Percentiles rank a stretch among this genome's conserved stretches.
Evolutionary conservation across 805 yeast genomes (phyloP).

Genomic region (Lachancea dasiensis): DNA sequence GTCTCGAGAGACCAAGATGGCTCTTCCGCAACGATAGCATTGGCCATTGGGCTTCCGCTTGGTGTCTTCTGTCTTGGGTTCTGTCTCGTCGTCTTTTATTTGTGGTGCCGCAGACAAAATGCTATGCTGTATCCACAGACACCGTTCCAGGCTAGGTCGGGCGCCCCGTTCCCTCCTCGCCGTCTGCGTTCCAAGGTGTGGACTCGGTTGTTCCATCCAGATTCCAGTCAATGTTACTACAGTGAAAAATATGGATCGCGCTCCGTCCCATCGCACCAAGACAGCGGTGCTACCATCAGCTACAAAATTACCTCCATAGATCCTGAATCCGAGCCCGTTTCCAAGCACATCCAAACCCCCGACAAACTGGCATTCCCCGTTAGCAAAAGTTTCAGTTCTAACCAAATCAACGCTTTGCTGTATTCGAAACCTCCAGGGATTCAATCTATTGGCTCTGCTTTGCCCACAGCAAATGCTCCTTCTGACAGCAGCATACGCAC

Average conservation of each 20-base stretch:
- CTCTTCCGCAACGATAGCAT: slow-evolving; percentile 18
- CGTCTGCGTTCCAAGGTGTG: slow-evolving; percentile 1
- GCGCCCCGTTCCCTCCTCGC: not conserved
- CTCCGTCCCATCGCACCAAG: not conserved
- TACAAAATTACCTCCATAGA: slow-evolving; percentile 4
- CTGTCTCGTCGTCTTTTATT: slow-evolving; percentile 15
- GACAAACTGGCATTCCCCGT: slow-evolving; percentile 7
- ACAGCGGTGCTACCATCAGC: slow-evolving; percentile 4
- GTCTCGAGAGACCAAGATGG: slow-evolving; percentile 9
- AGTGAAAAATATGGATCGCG: not conserved
- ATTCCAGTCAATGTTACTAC: not conserved
- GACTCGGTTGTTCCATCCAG: slow-evolving; percentile 2
- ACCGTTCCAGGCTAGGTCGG: not conserved
- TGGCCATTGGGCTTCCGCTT: slow-evolving; percentile 31
- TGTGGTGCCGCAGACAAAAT: slow-evolving; percentile 12
- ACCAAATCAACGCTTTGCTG: slow-evolving; percentile 20
- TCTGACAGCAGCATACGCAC: not conserved
- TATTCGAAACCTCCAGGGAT: slow-evolving; percentile 28
- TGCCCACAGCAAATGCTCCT: slow-evolving; percentile 11
- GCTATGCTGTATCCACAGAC: not conserved
- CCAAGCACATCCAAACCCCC: slow-evolving; percentile 10
- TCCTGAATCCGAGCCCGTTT: not conserved
- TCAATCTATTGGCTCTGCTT: slow-evolving; percentile 18
- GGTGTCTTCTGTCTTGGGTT: slow-evolving; percentile 25
- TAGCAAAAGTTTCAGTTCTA: slow-evolving; percentile 5